Base-by-base conservation (phyloP, 1,284 basidiomycete genomes). In the Cutaneotrichosporon sp. region DNA sequence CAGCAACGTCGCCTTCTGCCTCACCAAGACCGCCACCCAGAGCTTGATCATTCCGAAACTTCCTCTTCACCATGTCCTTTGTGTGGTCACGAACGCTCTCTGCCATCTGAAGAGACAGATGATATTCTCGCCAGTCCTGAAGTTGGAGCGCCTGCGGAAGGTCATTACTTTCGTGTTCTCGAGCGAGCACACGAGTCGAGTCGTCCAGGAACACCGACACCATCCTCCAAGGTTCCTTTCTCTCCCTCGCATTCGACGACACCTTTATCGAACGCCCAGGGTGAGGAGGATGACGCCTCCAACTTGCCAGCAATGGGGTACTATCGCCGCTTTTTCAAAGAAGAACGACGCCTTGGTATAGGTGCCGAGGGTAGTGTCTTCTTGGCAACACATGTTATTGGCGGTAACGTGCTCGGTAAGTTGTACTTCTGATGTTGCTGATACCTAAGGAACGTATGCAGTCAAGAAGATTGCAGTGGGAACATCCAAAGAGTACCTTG, bases 381-480 rank as follows among this genome's bases (percentile, higher is more conserved):
- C 68, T 56, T 68, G 25, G 62, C 63, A 29, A 64, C 54, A 10
- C 66, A 70, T 51, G 46, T 61, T 16, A 72, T 72, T 27, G 63
- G 67, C 5, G 69, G 67, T 11, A 68, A 67, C 37, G 60, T 61
- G 0, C 52, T 71, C 4, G 58, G 57, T 68, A 37, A 39, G 65
- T 48, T 51, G 5, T 20, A 26, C 48, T 68, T 8, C 55, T 55
- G 66, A 37, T 44, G 64, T 46, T 52, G 10, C 37, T 35, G 10
- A 24, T 32, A 32, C 24, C 51, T 54, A 27, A 72, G 71, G 71
- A 1, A 65, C 65, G 2, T 92, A 91, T 67, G 92, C 92, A 0
- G 88, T 97, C 47, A 97, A 97, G 77, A 96, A 94, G 71, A 90
- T 97, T 31, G 90, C 91, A 0, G 87, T 97, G 0, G 91, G 92